Evolutionary conservation across 345 rosid species (phyloP), one percentile per base, ranked within the genome.

Genomic region (Boechera divaricarpa): DNA sequence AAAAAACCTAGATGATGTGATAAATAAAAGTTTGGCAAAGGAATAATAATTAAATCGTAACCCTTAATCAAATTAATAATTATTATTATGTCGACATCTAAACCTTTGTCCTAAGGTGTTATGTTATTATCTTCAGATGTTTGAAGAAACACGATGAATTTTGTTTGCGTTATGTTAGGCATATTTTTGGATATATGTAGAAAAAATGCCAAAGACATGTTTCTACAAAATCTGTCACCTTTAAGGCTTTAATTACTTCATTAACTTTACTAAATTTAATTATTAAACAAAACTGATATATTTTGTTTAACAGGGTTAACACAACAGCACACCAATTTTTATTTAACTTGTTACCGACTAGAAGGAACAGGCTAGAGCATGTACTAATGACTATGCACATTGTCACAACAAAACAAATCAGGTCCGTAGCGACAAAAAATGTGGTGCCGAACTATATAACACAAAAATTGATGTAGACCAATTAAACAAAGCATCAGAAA

Each of bases 101-200:
- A 28, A 56, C 45, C 6, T 70, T 45, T 58, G 13, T 45, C 33
- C 31, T 12, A 7, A 12, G 32, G 10, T 36, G n/a, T 44, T 9
- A 57, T 33, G 28, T 58, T 58, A 45, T 35, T 11, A 44, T 32
- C 54, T 41, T 42, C 42, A 7, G 15, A 29, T 54, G 56, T 29
- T 15, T 58, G 59, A 36, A 59, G 26, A 58, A 32, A 7, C 59
- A 60, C 69, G 52, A 39, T 28, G 69, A 45, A 28, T 62, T 26
- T 26, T 62, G 76, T 24, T 31, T 72, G 42, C 62, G 8, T 39
- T 51, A 16, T 62, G 41, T 52, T 61, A 49, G 10, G 47, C 56
- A 56, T 41, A n/a, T 56, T 7, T 55, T 3, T 55, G 21, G 29
- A 10, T 21, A 29, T 15, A 15, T 56, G 6, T 12, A 36, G 47